Evolutionary conservation across 1,284 basidiomycete species (phyloP), one percentile per base, ranked within the genome.

Genomic region (Marasmius fiardii): DNA sequence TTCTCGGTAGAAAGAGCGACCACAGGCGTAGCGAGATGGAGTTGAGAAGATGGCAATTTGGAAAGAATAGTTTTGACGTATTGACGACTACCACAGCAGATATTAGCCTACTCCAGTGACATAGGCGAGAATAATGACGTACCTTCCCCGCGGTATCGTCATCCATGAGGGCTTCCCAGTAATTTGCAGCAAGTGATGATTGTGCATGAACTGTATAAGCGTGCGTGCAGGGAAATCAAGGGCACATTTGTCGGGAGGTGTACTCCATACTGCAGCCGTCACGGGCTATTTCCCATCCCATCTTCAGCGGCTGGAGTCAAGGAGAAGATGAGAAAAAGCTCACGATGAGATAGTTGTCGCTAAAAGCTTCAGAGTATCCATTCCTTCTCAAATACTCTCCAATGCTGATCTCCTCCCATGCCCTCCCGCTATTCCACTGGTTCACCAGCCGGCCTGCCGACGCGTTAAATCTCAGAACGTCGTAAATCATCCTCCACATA

Each of bases 241-340:
- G 6, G 83, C 76, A 56, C 87, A 90, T 60, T 83, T 82, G 62
- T 87, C 84, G 4, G 90, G 86, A 0, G 89, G 86, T 0, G 88
- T 92, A 44, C 84, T 88, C 90, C 90, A 93, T 52, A 93, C 87
- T 2, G 86, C 86, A 1, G 87, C 87, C 18, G 86, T 90, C 86
- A 92, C 89, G 0, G 88, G 88, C 89, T 92, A 58, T 47, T 11
- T 11, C 23, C 20, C 11, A 23, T 44, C 16, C 37, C 31, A 49
- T 44, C 34, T n/a, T 20, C 45, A 24, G 47, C 58, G 34, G 52
- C 49, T 16, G 8, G 18, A 16, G 26, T 37, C 34, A 35, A 52
- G 18, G 26, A n/a, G 28, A 45, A 31, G 14, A 16, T n/a, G 35
- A 51, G 34, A 39, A 43, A 37, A 3, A 21, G 70, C 86, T 65